Evolutionary conservation across 2,329 filamentous ascomycete species (phyloP).

Genomic region (Claviceps spartinae): DNA sequence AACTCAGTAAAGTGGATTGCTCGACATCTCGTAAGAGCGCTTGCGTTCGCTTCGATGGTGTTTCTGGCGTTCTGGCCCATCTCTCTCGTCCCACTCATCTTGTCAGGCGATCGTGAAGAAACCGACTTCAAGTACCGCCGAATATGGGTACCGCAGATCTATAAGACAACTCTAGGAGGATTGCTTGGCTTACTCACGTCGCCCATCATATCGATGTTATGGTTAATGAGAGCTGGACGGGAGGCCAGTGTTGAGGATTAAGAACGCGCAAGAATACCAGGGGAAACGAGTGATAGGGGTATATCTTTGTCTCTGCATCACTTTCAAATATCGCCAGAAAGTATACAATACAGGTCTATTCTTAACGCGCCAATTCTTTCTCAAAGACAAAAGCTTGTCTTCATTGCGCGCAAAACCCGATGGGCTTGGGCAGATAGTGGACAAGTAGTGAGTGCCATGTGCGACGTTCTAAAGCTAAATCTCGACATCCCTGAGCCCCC

Average conservation of each 20-base stretch:
- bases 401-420: not conserved
- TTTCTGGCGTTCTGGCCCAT: conserved; percentile 32
- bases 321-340: not conserved
- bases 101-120: conserved; percentile 21
- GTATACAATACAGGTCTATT: not conserved
- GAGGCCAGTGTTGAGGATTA: conserved; percentile 5
- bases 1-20: conserved; percentile 11
- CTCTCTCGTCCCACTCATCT: conserved; percentile 28
- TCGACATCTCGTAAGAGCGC: conserved; percentile 14
- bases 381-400: no score
- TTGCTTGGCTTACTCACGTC: conserved; percentile 32
- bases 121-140: conserved; percentile 30
- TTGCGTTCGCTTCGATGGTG: conserved; percentile 17
- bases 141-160: conserved; percentile 33
- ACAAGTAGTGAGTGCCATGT: no score
- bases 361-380: conserved; percentile 10
- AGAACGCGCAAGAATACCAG: not conserved
- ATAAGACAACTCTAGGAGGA: conserved; percentile 36
- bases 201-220: conserved; percentile 34
- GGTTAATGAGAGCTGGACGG: conserved; percentile 37
- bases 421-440: not conserved
- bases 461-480: no score
- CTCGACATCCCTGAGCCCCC: no score
- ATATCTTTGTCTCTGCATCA: not conserved
- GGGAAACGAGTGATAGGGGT: not conserved